phyloP scores from a whole-genome alignment of 768 basidiomycete genomes.

The Termitomyces sp. region DNA sequence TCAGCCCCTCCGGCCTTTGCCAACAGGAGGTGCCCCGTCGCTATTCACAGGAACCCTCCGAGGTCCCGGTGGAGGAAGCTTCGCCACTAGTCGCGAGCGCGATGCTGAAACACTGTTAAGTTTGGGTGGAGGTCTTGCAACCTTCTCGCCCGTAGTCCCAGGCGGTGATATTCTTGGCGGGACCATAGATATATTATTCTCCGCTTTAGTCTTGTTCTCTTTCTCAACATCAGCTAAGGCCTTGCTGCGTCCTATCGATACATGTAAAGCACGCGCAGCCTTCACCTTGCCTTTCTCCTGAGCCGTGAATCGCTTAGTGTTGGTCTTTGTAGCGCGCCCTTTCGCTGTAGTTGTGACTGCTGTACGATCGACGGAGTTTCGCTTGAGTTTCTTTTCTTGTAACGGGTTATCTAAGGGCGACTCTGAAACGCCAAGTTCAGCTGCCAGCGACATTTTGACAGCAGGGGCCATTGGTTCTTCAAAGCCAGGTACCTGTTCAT shows the following conservation, averaged over 20 bases:
- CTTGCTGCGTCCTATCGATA: conserved; percentile 23
- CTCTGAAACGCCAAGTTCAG: conserved; percentile 40
- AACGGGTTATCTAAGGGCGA: conserved; percentile 47
- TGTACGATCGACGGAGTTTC: conserved; percentile 21
- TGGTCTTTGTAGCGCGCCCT: conserved; percentile 24
- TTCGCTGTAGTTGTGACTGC: conserved; percentile 13
- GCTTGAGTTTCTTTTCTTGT: conserved; percentile 41
- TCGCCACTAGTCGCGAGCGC: conserved; percentile 20
- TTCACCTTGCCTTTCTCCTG: conserved; percentile 37
- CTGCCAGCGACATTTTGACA: conserved; percentile 33
- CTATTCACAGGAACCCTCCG: conserved; percentile 66
- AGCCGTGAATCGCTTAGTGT: conserved; percentile 26
- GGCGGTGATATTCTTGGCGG: conserved; percentile 20
- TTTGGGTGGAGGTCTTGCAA: conserved; percentile 16
- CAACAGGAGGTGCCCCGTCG: conserved; percentile 50
- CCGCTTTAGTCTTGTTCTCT: conserved; percentile 6
- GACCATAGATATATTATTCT: background rate
- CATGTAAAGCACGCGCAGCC: conserved; percentile 18
- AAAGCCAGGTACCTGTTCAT: conserved; percentile 23
- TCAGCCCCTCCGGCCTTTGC: conserved; percentile 46
- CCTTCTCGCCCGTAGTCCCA: conserved; percentile 10
- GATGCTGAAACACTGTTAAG: conserved; percentile 15
- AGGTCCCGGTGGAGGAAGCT: conserved; percentile 36
- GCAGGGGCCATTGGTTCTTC: conserved; percentile 14
- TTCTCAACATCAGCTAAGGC: conserved; percentile 26